These are phyloP conservation scores for Santalum album DNA, from an alignment of 164 flowering plant species.

Conservation along the genomic window DNA sequence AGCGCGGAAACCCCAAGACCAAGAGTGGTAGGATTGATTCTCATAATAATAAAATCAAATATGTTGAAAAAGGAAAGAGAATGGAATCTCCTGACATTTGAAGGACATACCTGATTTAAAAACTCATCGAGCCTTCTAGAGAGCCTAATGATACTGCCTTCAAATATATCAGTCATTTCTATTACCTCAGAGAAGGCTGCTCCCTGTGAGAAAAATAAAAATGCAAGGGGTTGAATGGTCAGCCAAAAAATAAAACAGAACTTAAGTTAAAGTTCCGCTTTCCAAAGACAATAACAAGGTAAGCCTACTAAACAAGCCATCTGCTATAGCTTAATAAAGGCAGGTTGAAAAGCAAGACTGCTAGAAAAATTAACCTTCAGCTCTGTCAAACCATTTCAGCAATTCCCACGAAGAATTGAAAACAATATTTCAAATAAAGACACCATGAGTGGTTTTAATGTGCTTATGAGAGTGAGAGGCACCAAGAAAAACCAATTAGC, in stretches of 20 bases:
- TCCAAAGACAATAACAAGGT: background rate
- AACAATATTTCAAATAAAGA: too few species aligned
- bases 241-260: background rate
- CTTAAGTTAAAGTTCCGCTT: background rate
- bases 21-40: too few species aligned
- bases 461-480: too few species aligned
- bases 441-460: too few species aligned
- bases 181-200: constrained; percentile 82
- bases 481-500: too few species aligned
- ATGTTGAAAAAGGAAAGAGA: too few species aligned
- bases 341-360: too few species aligned
- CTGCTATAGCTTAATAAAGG: background rate
- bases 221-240: background rate
- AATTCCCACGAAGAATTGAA: too few species aligned
- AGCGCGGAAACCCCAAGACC: too few species aligned
- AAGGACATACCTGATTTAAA: constrained; percentile 97
- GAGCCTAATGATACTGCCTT: constrained; percentile 85
- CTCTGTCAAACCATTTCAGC: background rate
- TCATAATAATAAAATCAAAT: too few species aligned
- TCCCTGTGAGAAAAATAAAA: constrained; percentile 38
- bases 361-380: background rate
- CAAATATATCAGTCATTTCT: constrained; percentile 96
- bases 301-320: background rate
- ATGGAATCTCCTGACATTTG: too few species aligned
- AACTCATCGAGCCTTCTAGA: constrained; percentile 94